Percentiles rank a stretch among this genome's conserved stretches.
These are phyloP conservation scores for Fraxinus americana DNA, from an alignment of 257 asterid species.

Conservation along the genomic window DNA sequence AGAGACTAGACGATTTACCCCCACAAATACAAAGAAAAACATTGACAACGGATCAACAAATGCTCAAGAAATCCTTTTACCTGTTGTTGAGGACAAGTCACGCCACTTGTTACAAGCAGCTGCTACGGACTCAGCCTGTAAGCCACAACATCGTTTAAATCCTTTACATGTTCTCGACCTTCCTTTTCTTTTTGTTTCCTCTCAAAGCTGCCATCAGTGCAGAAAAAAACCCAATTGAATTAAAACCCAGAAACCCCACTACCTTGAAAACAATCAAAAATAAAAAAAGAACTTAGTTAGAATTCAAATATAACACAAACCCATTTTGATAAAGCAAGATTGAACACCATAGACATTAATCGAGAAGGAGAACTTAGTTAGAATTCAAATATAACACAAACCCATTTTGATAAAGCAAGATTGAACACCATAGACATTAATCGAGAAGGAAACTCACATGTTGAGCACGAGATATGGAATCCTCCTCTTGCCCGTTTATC, in stretches of 20 bases:
- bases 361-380: no score
- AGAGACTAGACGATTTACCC: conserved; percentile 23
- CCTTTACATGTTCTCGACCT: conserved; percentile 39
- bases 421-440: no score
- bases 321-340: no score
- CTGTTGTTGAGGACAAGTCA: conserved; percentile 52
- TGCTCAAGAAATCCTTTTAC: conserved; percentile 39
- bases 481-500: no score
- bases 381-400: no score
- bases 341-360: no score
- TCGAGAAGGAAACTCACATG: no score
- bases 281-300: conserved; percentile 13
- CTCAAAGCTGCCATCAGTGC: conserved; percentile 63
- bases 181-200: conserved; percentile 68
- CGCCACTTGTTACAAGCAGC: conserved; percentile 69
- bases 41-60: conserved; percentile 18
- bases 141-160: neutral
- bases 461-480: no score
- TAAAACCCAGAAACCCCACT: conserved; percentile 32
- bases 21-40: conserved; percentile 9
- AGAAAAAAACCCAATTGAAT: conserved; percentile 27
- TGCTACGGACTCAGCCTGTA: conserved; percentile 45
- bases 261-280: conserved; percentile 16
- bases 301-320: conserved; percentile 4
- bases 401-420: no score